Percentiles rank a stretch among this genome's conserved stretches.
Conservation (phyloP, 2,329 filamentous ascomycete species). For the Sclerotinia spermophila region DNA sequence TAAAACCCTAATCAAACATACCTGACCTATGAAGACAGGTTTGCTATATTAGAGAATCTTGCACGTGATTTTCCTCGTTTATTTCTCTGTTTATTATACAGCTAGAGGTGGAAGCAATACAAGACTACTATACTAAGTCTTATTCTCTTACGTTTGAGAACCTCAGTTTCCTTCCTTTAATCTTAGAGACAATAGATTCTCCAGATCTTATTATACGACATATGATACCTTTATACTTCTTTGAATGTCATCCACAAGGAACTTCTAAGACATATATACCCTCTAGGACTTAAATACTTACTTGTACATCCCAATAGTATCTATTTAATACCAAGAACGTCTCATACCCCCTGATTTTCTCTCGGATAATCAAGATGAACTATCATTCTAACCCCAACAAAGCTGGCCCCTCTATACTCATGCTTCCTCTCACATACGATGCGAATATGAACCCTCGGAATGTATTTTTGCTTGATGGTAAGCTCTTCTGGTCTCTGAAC, state of each 20-base stretch:
- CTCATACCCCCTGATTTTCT: fast-evolving
- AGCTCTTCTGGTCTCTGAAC: no score
- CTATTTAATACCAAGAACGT: no score
- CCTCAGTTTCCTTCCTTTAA: background rate
- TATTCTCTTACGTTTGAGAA: fast-evolving
- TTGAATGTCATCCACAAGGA: background rate
- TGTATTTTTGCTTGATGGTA: background rate
- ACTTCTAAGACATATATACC: background rate
- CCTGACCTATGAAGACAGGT: background rate
- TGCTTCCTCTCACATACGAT: background rate
- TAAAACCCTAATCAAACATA: background rate
- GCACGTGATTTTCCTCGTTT: background rate
- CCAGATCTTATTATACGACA: background rate
- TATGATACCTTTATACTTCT: background rate
- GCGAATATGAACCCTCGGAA: background rate
- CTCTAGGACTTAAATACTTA: background rate
- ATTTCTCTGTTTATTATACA: background rate
- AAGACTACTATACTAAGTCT: background rate
- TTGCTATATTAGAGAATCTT: background rate
- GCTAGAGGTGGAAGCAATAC: background rate
- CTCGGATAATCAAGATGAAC: background rate
- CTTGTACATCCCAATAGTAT: no score
- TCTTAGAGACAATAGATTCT: background rate
- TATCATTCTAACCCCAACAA: background rate
- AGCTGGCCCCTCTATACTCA: no score